Evolutionary conservation across 208 protist species (phyloP), one percentile per base, ranked within the genome.

Genomic region (Leishmania aethiopica): DNA sequence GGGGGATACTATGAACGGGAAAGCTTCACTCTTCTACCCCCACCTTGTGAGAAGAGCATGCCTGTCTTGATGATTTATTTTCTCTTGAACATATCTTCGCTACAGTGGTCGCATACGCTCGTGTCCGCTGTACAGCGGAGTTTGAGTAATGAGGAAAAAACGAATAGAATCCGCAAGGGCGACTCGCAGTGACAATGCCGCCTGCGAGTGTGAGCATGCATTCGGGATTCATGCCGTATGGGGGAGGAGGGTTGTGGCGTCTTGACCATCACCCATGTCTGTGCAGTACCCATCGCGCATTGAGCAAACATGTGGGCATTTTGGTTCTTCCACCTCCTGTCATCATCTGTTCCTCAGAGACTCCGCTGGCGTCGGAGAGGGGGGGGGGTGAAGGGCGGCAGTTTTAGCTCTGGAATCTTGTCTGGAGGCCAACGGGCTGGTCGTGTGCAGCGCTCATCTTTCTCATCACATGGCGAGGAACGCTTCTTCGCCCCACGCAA

Each of bases 81-180:
- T 47, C 13, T n/a, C 28, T 42, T 40, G 32, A 2, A 11, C 66
- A n/a, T n/a, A n/a, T 25, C 66, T 25, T 47, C 40, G 66, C 40
- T 47, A 47, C 15, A 15, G 62, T 3, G 62, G 11, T 67, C 62
- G 32, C 62, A 40, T 17, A 15, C n/a, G 62, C 62, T 67, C 62
- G 5, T 67, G n/a, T 25, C 32, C 15, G 62, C 62, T 67, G 62
- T 8, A 37, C 17, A 47, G 47, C 37, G 25, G 22, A 47, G 22
- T 15, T 71, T 71, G n/a, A 40, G 72, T n/a, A 51, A 74, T 42
- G 73, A 47, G 25, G 25, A 67, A 71, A 71, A 69, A n/a, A 79
- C 1, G 49, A 74, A 81, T 22, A 81, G 45, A 64, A 35, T 70
- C 25, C 7, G 42, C 22, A 40, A 67, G 57, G n/a, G 22, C 2